A percentile compares a stretch with the other conserved stretches of the same genome.
Conservation (phyloP, 305 asterid genomes). For the Fraxinus greggii region DNA sequence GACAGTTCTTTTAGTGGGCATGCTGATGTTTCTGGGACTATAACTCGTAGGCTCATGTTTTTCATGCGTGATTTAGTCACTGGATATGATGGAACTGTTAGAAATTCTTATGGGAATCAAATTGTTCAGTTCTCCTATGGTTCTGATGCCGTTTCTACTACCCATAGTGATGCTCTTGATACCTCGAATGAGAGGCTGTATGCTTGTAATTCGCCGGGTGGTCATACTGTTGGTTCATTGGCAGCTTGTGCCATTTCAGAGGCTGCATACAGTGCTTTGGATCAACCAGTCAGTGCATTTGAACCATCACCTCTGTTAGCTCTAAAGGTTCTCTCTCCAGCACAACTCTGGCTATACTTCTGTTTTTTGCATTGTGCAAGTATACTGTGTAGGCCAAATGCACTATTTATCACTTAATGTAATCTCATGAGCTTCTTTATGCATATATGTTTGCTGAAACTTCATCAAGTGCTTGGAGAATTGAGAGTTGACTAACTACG, state of each 20-base stretch:
- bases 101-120: conserved; percentile 75
- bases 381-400: not conserved
- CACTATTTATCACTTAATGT: not conserved
- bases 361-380: not conserved
- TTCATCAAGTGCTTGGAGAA: conserved; percentile 16
- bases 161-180: conserved; percentile 18
- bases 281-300: conserved; percentile 86
- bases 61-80: conserved; percentile 79
- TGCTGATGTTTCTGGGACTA: conserved; percentile 89
- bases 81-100: conserved; percentile 88
- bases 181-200: conserved; percentile 3
- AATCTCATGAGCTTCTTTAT: conserved; percentile 4
- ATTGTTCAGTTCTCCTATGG: conserved; percentile 69
- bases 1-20: conserved; percentile 91
- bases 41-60: conserved; percentile 66
- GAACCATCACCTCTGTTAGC: conserved; percentile 84
- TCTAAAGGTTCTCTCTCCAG: conserved; percentile 54
- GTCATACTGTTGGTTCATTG: conserved; percentile 87
- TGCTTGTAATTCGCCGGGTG: conserved; percentile 36
- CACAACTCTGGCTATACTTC: not conserved
- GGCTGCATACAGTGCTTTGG: conserved; percentile 95
- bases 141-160: conserved; percentile 19
- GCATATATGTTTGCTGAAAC: conserved; percentile 5
- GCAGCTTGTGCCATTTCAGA: conserved; percentile 96
- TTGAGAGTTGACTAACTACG: not conserved